Percentiles rank a stretch among this genome's conserved stretches.
Evolutionary conservation across 306 rosid species (phyloP).

Genomic region (Lathyrus tuberosus): DNA sequence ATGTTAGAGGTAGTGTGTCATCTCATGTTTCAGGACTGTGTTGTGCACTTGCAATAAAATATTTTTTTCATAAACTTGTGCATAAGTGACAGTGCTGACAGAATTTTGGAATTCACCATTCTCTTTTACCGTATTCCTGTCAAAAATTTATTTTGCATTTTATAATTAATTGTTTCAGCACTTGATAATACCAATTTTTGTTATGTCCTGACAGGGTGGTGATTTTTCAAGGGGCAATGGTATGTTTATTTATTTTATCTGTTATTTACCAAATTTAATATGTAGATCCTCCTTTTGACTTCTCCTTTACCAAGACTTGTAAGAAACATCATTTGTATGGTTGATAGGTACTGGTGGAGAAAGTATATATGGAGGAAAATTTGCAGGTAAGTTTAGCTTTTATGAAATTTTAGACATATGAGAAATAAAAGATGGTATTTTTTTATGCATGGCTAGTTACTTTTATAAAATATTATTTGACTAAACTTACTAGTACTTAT

Average conservation of each 20-base stretch:
- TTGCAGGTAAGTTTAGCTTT: constrained; percentile 65
- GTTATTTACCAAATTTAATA: constrained; percentile 35
- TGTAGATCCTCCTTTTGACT: constrained; percentile 39
- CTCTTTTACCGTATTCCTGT: constrained; percentile 5
- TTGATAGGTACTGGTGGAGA: constrained; percentile 96
- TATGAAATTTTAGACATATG: constrained; percentile 25
- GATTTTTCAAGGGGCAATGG: constrained; percentile 93
- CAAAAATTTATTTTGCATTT: neutral
- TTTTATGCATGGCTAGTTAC: constrained; percentile 17
- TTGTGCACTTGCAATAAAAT: constrained; percentile 1
- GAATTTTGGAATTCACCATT: constrained; percentile 20
- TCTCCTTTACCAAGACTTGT: constrained; percentile 43
- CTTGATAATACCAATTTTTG: constrained; percentile 28
- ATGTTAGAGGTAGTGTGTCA: constrained; percentile 8
- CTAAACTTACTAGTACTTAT: constrained; percentile 26
- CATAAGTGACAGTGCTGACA: neutral
- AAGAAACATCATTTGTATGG: constrained; percentile 51
- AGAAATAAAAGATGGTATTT: neutral
- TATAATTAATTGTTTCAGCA: constrained; percentile 17
- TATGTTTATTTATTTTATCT: constrained; percentile 46
- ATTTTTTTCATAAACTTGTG: constrained; percentile 27
- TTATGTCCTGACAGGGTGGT: constrained; percentile 76
- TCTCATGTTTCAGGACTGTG: constrained; percentile 21
- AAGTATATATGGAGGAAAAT: constrained; percentile 95
- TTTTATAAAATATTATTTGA: constrained; percentile 39